These are phyloP conservation scores for Geotrichum histeridarum DNA, from an alignment of 1,139 yeast genomes.

Conservation along the genomic window DNA sequence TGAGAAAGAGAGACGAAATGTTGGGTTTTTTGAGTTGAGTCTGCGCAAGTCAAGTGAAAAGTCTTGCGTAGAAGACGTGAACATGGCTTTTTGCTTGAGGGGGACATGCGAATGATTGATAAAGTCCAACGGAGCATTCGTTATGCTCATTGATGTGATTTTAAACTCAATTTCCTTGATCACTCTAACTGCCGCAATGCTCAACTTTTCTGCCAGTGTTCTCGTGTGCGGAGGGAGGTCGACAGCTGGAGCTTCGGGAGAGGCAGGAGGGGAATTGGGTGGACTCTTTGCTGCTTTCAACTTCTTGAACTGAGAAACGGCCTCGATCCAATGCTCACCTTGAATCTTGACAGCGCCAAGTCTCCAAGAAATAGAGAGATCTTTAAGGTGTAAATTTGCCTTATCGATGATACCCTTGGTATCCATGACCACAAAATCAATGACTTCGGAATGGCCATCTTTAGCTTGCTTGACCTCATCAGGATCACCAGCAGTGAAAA, in stretches of 20 bases:
- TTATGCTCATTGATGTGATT: constrained; percentile 31
- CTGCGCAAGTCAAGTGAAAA: constrained; percentile 38
- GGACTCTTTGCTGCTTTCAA: background rate
- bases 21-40: constrained; percentile 39
- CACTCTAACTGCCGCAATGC: constrained; percentile 32
- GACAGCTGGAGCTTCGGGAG: background rate
- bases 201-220: constrained; percentile 26
- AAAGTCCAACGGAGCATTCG: constrained; percentile 24
- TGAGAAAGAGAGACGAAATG: constrained; percentile 38
- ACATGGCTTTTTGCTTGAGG: background rate
- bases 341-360: constrained; percentile 29
- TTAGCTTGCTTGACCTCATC: constrained; percentile 13
- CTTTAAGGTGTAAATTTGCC: constrained; percentile 34
- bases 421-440: constrained; percentile 34
- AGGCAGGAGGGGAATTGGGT: background rate
- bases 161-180: constrained; percentile 38
- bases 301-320: constrained; percentile 17
- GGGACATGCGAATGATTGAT: background rate
- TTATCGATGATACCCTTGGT: constrained; percentile 35
- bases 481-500: constrained; percentile 25
- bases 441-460: constrained; percentile 32
- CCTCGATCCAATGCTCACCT: constrained; percentile 24
- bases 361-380: constrained; percentile 33
- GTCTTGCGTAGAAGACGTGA: constrained; percentile 37
- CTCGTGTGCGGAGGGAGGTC: background rate